phyloP scores from a whole-genome alignment of 139 green algal genomes.

The Chlorella sp. region DNA sequence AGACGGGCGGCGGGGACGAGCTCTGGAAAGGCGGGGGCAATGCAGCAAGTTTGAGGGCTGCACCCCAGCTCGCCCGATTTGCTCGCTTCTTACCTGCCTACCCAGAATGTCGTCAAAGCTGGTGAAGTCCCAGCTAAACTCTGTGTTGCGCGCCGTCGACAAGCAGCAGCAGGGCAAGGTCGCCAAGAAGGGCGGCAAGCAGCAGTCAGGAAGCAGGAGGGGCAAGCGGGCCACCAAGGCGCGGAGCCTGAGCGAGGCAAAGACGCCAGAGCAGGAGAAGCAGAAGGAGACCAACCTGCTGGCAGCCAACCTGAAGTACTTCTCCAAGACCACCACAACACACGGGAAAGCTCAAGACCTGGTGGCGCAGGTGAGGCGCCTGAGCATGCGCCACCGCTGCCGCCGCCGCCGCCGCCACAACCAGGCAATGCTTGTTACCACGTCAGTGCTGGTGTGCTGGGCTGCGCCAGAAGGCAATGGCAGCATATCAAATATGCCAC shows the following conservation, averaged over 20 bases:
- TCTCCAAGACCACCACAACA: slow-evolving; percentile 35
- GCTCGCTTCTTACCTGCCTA: too few species aligned
- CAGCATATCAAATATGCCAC: neutral
- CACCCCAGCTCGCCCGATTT: too few species aligned
- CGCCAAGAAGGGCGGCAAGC: neutral
- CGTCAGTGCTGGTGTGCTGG: neutral
- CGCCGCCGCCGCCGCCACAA: neutral
- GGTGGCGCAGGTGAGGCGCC: slow-evolving; percentile 9
- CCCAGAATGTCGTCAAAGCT: slow-evolving; percentile 56
- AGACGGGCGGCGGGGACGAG: too few species aligned
- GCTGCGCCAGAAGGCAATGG: neutral
- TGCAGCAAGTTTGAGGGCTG: too few species aligned
- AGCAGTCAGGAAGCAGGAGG: neutral
- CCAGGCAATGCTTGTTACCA: neutral
- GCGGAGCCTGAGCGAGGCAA: slow-evolving; percentile 23
- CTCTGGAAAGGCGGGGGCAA: too few species aligned
- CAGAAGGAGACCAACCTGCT: slow-evolving; percentile 10
- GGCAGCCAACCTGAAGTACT: slow-evolving; percentile 65
- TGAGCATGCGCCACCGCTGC: neutral
- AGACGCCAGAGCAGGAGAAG: neutral
- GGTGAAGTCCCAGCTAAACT: slow-evolving; percentile 51
- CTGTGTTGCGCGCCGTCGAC: slow-evolving; percentile 33
- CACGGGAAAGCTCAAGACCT: slow-evolving; percentile 23
- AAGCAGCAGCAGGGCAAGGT: slow-evolving; percentile 33
- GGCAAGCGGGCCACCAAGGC: slow-evolving; percentile 15